phyloP scores from a whole-genome alignment of 208 protist species.

The Trypanosomatidae sp. region DNA sequence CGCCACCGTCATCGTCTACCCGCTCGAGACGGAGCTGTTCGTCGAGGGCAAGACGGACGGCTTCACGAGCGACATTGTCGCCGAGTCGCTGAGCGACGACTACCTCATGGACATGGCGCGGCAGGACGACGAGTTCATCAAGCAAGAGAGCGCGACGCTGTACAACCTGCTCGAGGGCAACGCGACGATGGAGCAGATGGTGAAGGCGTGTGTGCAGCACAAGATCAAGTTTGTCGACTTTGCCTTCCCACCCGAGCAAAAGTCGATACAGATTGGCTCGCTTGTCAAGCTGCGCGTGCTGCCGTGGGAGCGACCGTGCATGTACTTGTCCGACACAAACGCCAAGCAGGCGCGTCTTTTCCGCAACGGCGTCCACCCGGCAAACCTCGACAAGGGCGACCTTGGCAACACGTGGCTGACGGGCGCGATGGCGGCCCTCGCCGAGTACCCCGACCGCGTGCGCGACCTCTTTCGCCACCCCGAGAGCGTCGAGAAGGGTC shows the following conservation, averaged over 20 bases:
- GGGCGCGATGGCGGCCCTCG: conserved; percentile 37
- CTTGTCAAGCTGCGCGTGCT: conserved; percentile 44
- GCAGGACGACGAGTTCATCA: conserved; percentile 30
- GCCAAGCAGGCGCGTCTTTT: conserved; percentile 53
- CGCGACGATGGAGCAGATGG: conserved; percentile 30
- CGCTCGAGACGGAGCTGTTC: conserved; percentile 65
- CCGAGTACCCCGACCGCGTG: conserved; percentile 53
- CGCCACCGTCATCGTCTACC: conserved; percentile 53
- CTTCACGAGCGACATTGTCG: conserved; percentile 56
- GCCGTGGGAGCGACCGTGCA: conserved; percentile 61
- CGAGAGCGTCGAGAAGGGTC: conserved; percentile 23
- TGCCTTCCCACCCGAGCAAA: conserved; percentile 52
- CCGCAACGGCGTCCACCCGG: conserved; percentile 55
- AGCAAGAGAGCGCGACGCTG: conserved; percentile 29
- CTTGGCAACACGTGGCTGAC: conserved; percentile 75
- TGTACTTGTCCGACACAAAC: conserved; percentile 68
- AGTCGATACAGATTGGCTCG: conserved; percentile 54
- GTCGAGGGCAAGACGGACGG: conserved; percentile 34
- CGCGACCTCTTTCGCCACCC: conserved; percentile 62
- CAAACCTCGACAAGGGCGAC: conserved; percentile 66
- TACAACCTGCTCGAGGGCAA: conserved; percentile 26
- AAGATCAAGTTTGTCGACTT: conserved; percentile 69
- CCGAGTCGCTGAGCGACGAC: conserved; percentile 35
- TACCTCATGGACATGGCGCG: conserved; percentile 50
- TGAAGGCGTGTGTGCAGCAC: conserved; percentile 35